Evolutionary conservation across 1,139 yeast species (phyloP).

Genomic region (Casaregolazyma lundiana): DNA sequence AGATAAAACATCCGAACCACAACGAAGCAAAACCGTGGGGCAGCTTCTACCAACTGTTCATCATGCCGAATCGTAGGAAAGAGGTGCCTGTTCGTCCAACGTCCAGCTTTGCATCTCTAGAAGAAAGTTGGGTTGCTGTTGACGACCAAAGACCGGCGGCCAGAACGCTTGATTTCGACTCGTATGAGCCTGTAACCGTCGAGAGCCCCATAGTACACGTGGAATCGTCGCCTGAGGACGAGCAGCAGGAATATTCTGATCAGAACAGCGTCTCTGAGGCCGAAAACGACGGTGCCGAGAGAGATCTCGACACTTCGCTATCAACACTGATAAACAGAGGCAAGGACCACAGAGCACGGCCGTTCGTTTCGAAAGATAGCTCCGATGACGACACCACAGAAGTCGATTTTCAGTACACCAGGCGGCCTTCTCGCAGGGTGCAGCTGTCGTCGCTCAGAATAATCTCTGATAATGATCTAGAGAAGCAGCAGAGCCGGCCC

Average conservation of each 20-base stretch:
- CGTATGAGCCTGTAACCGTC: neutral
- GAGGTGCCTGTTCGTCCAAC: neutral
- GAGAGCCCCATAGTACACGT: neutral
- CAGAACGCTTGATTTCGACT: constrained; percentile 1
- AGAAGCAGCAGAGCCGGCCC: constrained; percentile 3
- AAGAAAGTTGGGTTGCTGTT: constrained; percentile 7
- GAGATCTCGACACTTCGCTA: constrained; percentile 21
- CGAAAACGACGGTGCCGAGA: constrained; percentile 14
- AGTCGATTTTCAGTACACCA: constrained; percentile 6
- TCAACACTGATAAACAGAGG: constrained; percentile 17
- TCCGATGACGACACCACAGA: constrained; percentile 6
- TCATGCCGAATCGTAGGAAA: neutral
- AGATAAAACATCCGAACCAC: neutral
- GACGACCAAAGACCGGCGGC: neutral
- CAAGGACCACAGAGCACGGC: constrained; percentile 2
- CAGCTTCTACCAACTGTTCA: neutral
- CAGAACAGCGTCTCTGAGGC: neutral
- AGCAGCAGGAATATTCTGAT: neutral
- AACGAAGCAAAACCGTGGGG: no score
- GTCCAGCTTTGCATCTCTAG: neutral
- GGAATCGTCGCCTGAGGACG: neutral
- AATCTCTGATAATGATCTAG: constrained; percentile 10
- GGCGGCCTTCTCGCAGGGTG: neutral
- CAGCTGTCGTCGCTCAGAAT: constrained; percentile 8
- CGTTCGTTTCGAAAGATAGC: neutral